These are phyloP conservation scores for Fusarium nanum DNA, from an alignment of 2,329 filamentous ascomycete genomes.

Conservation along the genomic window DNA sequence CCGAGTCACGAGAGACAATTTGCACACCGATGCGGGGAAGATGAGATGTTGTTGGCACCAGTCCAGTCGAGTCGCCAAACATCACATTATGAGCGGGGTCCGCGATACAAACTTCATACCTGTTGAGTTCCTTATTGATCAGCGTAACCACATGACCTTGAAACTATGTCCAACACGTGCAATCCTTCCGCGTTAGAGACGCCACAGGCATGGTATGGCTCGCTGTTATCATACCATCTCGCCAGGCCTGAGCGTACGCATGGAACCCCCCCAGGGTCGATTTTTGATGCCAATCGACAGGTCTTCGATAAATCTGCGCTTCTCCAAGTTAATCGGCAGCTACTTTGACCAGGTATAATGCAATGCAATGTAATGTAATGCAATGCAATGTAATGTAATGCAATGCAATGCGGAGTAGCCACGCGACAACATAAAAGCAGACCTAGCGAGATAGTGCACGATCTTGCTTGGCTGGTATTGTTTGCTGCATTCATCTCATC, in stretches of 20 bases:
- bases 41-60: slow-evolving; percentile 28
- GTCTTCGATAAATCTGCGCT: neutral
- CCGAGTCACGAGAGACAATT: slow-evolving; percentile 32
- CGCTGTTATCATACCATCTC: slow-evolving; percentile 12
- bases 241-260: slow-evolving; percentile 24
- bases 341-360: neutral
- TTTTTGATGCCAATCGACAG: neutral
- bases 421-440: slow-evolving; percentile 11
- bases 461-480: slow-evolving; percentile 15
- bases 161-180: slow-evolving; percentile 33
- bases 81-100: slow-evolving; percentile 18
- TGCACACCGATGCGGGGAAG: slow-evolving; percentile 33
- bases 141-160: slow-evolving; percentile 39
- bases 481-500: slow-evolving; percentile 18
- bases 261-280: neutral
- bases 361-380: slow-evolving; percentile 2
- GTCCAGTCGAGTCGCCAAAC: slow-evolving; percentile 20
- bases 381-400: neutral
- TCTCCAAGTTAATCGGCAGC: slow-evolving; percentile 1
- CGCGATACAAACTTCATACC: slow-evolving; percentile 10
- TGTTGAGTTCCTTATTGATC: slow-evolving; percentile 20
- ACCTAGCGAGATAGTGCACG: neutral
- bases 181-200: slow-evolving; percentile 9
- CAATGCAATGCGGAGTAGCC: neutral
- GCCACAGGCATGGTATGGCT: slow-evolving; percentile 12